Conservation (phyloP, 1,139 yeast genomes). For the Nakaseomyces glabratus region DNA sequence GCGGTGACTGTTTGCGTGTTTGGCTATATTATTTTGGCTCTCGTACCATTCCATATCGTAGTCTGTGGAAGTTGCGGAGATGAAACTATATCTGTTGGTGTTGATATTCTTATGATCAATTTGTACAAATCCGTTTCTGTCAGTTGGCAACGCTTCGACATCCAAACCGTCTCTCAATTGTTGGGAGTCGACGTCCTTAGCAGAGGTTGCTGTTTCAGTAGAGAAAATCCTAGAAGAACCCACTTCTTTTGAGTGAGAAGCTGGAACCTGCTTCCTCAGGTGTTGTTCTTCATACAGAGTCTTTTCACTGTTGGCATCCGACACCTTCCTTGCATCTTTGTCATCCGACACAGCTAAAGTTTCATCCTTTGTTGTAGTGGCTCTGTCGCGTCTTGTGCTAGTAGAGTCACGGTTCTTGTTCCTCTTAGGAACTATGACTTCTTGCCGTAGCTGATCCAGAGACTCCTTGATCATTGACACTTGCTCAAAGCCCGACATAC, state of each 20-base stretch:
- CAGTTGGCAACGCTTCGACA: constrained; percentile 17
- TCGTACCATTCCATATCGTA: constrained; percentile 22
- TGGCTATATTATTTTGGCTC: constrained; percentile 8
- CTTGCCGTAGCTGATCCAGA: constrained; percentile 18
- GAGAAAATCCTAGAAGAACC: background rate
- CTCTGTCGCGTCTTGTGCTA: background rate
- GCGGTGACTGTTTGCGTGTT: background rate
- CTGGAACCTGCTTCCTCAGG: background rate
- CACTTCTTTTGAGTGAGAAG: background rate
- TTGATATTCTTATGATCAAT: constrained; percentile 13
- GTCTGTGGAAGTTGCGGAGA: constrained; percentile 27
- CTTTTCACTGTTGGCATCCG: constrained; percentile 3
- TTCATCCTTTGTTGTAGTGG: background rate
- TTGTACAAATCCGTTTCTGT: constrained; percentile 24
- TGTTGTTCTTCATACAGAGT: background rate
- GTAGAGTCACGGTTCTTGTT: background rate
- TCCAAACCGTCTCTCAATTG: constrained; percentile 14
- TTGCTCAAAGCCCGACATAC: constrained; percentile 6
- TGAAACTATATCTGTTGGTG: constrained; percentile 26
- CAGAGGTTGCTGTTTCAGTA: background rate
- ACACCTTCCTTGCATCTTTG: background rate
- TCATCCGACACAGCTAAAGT: no score
- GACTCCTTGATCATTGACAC: constrained; percentile 15
- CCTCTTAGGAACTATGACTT: constrained; percentile 3
- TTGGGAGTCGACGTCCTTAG: background rate